Conservation (phyloP, 1,284 basidiomycete genomes). For the Ceratobasidium sp. region DNA sequence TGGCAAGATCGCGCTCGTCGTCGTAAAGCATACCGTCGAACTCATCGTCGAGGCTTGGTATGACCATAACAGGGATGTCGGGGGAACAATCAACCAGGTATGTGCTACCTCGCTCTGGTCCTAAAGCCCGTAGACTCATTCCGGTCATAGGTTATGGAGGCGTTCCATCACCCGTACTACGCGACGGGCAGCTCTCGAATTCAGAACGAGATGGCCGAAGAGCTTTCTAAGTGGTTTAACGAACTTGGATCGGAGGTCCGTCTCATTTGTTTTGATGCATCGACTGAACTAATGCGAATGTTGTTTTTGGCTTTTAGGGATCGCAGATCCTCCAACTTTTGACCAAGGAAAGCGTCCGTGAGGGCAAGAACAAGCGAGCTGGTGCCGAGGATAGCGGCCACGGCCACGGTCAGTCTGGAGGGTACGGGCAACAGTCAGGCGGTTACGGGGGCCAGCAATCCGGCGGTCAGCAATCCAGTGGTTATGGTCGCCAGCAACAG, state of each 20-base stretch:
- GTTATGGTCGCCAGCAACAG: slow-evolving; percentile 12
- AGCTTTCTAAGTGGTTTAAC: slow-evolving; percentile 70
- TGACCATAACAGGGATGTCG: slow-evolving; percentile 62
- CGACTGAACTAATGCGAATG: background rate
- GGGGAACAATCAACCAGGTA: slow-evolving; percentile 66
- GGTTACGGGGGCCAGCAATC: slow-evolving; percentile 11
- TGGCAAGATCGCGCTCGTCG: slow-evolving; percentile 75
- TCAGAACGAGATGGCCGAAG: slow-evolving; percentile 74
- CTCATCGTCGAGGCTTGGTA: slow-evolving; percentile 74
- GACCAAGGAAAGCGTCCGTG: slow-evolving; percentile 52
- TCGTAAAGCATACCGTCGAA: slow-evolving; percentile 72
- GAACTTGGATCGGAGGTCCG: slow-evolving; percentile 66
- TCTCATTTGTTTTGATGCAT: slow-evolving; percentile 53
- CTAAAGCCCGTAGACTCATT: background rate
- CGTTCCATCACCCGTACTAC: slow-evolving; percentile 80
- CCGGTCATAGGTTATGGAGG: slow-evolving; percentile 67
- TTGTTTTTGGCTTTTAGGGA: background rate
- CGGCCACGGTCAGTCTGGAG: background rate
- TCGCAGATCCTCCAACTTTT: slow-evolving; percentile 11
- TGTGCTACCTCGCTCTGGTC: slow-evolving; percentile 36
- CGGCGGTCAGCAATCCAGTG: background rate
- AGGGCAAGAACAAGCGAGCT: slow-evolving; percentile 59
- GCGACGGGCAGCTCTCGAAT: slow-evolving; percentile 68
- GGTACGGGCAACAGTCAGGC: no score
- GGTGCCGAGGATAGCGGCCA: slow-evolving; percentile 55